phyloP scores from a whole-genome alignment of 2,329 filamentous ascomycete genomes.

The Rasamsonia emersonii region DNA sequence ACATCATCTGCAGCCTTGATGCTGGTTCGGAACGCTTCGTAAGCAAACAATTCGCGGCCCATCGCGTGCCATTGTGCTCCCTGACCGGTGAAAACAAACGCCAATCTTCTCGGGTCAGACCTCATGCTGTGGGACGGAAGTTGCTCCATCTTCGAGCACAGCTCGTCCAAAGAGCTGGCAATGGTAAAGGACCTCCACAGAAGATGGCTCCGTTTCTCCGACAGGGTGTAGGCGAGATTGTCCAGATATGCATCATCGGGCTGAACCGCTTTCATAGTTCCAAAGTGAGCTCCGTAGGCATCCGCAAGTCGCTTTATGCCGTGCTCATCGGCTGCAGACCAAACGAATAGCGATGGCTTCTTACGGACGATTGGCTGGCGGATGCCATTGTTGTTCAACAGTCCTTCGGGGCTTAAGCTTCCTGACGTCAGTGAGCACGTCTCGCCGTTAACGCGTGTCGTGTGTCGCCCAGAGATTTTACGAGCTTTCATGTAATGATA shows the following conservation, averaged over 20 bases:
- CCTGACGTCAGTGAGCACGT: too few species aligned
- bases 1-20: conserved; percentile 3
- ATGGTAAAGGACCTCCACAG: not conserved
- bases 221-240: not conserved
- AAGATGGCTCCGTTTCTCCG: not conserved
- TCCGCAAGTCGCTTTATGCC: not conserved
- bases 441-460: too few species aligned
- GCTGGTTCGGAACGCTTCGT: conserved; percentile 12
- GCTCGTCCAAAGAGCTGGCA: not conserved
- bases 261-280: not conserved
- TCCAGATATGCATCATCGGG: not conserved
- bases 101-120: conserved; percentile 6
- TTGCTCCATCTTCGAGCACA: too few species aligned
- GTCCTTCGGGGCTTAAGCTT: too few species aligned
- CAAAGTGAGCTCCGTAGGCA: not conserved
- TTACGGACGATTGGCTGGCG: too few species aligned
- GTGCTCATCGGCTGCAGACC: not conserved
- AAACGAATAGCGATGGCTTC: too few species aligned
- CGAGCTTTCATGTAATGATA: not conserved
- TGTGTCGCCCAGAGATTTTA: not conserved
- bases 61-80: conserved; percentile 37
- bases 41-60: conserved; percentile 29
- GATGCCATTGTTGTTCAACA: too few species aligned
- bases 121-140: too few species aligned
- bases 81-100: conserved; percentile 35